phyloP scores from a whole-genome alignment of 2,329 filamentous ascomycete species.

The Ceratocystis harringtonii region DNA sequence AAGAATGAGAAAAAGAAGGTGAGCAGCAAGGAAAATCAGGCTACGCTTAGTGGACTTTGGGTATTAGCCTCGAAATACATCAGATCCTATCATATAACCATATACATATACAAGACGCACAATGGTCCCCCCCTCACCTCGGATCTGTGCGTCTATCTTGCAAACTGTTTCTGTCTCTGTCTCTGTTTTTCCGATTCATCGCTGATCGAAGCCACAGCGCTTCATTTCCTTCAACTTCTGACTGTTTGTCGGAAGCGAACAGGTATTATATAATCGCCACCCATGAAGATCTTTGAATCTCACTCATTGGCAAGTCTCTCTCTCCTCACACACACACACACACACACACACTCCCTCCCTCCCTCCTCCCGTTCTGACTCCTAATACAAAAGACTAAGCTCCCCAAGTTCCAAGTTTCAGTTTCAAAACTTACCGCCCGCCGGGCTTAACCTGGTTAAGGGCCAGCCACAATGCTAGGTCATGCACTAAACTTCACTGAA shows the following conservation, averaged over 20 bases:
- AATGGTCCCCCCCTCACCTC: not conserved
- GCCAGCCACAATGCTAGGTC: slow-evolving; percentile 3
- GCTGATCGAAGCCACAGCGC: not conserved
- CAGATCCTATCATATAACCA: not conserved
- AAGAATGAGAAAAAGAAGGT: not conserved
- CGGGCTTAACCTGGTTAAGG: not conserved
- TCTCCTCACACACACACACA: too few relatives aligned
- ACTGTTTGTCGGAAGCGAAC: not conserved
- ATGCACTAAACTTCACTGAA: not conserved
- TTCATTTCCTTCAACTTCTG: not conserved
- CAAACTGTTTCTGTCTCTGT: slow-evolving; percentile 2
- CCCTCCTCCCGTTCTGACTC: too few relatives aligned
- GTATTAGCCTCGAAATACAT: not conserved
- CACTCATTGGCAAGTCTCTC: too few relatives aligned
- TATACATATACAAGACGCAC: not conserved
- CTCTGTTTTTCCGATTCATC: not conserved
- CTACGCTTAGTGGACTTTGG: not conserved
- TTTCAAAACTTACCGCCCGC: slow-evolving; percentile 4
- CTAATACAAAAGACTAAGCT: too few relatives aligned
- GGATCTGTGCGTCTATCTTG: not conserved
- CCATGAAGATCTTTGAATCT: too few relatives aligned
- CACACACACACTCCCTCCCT: not conserved
- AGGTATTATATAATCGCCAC: too few relatives aligned
- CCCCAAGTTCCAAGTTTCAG: slow-evolving; percentile 2
- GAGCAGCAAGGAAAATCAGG: not conserved